phyloP scores from a whole-genome alignment of 2,329 filamentous ascomycete genomes.

The Fusarium incarnatum region DNA sequence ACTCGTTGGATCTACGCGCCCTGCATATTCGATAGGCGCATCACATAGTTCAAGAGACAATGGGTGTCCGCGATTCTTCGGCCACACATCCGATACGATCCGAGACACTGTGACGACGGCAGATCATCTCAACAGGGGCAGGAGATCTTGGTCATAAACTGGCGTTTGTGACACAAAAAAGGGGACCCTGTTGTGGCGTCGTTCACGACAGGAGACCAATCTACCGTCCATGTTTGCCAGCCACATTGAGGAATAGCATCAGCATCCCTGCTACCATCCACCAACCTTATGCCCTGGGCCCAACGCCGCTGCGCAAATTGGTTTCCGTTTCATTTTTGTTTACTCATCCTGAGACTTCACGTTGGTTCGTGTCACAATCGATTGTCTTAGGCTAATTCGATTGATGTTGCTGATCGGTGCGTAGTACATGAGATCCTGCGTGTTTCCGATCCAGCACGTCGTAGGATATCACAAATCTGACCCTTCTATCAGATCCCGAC shows the following conservation, averaged over 20 bases:
- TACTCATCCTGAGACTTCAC: slow-evolving; percentile 2
- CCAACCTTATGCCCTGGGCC: background rate
- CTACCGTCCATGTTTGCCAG: slow-evolving; percentile 11
- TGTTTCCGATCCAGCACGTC: slow-evolving; percentile 42
- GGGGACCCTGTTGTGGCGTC: slow-evolving; percentile 26
- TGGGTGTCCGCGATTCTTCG: slow-evolving; percentile 36
- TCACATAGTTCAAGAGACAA: background rate
- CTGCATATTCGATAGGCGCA: background rate
- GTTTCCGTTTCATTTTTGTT: slow-evolving; percentile 1
- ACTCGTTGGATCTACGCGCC: slow-evolving; percentile 1
- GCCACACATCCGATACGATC: slow-evolving; percentile 19
- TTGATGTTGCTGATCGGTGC: slow-evolving; percentile 13
- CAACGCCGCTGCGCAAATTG: background rate
- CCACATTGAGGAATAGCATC: slow-evolving; percentile 13
- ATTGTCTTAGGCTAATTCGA: slow-evolving; percentile 5
- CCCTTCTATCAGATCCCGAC: slow-evolving; percentile 21
- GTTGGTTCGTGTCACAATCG: slow-evolving; percentile 24
- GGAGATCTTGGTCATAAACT: slow-evolving; percentile 20
- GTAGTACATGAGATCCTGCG: slow-evolving; percentile 41
- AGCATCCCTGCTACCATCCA: slow-evolving; percentile 9
- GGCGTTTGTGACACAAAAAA: slow-evolving; percentile 24
- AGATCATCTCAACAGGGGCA: slow-evolving; percentile 32
- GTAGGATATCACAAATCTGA: slow-evolving; percentile 22
- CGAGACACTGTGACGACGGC: slow-evolving; percentile 23
- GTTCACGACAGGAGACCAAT: slow-evolving; percentile 14